These are phyloP conservation scores for Phytophthora boehmeriae DNA, from an alignment of 352 stramenopile genomes.

Conservation along the genomic window DNA sequence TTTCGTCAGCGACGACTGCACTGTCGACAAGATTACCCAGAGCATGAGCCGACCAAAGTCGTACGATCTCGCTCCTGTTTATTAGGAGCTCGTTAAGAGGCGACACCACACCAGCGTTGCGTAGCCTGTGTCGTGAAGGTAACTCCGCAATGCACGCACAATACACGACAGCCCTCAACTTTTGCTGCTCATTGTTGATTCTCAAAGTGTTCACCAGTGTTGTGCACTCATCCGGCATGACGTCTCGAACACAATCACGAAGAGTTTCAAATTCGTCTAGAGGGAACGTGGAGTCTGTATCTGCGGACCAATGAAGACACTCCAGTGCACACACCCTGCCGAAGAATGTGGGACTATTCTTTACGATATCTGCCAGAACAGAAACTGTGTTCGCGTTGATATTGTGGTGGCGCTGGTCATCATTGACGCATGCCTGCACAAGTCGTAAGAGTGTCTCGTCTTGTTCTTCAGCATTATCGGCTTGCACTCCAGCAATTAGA, in stretches of 20 bases:
- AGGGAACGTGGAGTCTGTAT: neutral
- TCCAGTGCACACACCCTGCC: conserved; percentile 3
- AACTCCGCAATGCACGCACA: conserved; percentile 4
- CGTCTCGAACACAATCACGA: conserved; percentile 3
- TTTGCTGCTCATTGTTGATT: neutral
- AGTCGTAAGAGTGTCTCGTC: conserved; percentile 4
- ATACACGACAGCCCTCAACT: conserved; percentile 1
- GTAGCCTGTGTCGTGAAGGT: neutral
- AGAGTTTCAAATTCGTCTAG: conserved; percentile 3
- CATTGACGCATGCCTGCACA: conserved; percentile 2
- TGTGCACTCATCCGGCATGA: neutral
- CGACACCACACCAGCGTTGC: neutral
- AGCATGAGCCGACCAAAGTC: conserved; percentile 10
- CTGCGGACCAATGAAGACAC: conserved; percentile 2
- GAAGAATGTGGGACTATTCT: conserved; percentile 3
- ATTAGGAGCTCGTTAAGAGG: conserved; percentile 1
- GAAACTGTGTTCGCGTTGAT: conserved; percentile 1
- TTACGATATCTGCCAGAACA: conserved; percentile 5
- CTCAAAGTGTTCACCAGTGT: neutral
- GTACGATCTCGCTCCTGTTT: neutral
- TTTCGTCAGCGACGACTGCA: neutral
- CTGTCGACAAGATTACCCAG: conserved; percentile 10
- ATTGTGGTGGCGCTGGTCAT: conserved; percentile 2
- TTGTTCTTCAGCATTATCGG: neutral
- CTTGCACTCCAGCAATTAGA: neutral